Percentiles rank a stretch among this genome's conserved stretches.
Conservation (phyloP, 2,329 filamentous ascomycete genomes). For the Zymoseptoria tritici region DNA sequence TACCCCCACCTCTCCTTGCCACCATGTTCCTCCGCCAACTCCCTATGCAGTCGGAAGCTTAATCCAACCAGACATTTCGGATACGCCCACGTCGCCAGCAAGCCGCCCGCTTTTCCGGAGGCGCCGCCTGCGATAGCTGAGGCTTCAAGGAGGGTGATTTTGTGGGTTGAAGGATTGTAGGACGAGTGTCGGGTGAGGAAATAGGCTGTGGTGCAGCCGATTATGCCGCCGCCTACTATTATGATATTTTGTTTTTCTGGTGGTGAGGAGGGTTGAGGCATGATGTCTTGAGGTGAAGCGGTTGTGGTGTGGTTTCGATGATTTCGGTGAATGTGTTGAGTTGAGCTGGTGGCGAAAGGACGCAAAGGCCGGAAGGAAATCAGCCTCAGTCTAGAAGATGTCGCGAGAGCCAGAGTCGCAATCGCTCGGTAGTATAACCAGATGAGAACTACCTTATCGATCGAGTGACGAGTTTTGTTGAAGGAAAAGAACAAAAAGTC, state of each 20-base stretch:
- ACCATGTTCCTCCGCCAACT: slow-evolving; percentile 76
- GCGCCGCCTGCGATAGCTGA: slow-evolving; percentile 79
- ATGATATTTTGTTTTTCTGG: slow-evolving; percentile 27
- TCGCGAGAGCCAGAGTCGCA: not conserved
- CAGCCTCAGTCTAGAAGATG: not conserved
- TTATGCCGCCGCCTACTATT: slow-evolving; percentile 70
- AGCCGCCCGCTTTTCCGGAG: slow-evolving; percentile 87
- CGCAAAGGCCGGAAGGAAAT: not conserved
- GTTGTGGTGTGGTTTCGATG: not conserved
- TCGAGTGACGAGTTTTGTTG: too few relatives aligned
- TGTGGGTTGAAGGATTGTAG: slow-evolving; percentile 67
- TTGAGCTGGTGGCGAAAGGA: not conserved
- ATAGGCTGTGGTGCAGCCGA: slow-evolving; percentile 86
- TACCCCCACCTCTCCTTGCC: slow-evolving; percentile 83
- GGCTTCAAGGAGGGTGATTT: slow-evolving; percentile 81
- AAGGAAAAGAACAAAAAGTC: too few relatives aligned
- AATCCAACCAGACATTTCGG: slow-evolving; percentile 73
- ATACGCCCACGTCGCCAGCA: slow-evolving; percentile 88
- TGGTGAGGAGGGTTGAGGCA: not conserved
- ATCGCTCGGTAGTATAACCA: not conserved
- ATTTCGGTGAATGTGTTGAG: not conserved
- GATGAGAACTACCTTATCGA: too few relatives aligned
- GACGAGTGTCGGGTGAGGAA: slow-evolving; percentile 79
- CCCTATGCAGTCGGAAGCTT: slow-evolving; percentile 73
- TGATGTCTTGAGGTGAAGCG: not conserved